phyloP scores from a whole-genome alignment of 352 stramenopile genomes.

The Pythium sp. region DNA sequence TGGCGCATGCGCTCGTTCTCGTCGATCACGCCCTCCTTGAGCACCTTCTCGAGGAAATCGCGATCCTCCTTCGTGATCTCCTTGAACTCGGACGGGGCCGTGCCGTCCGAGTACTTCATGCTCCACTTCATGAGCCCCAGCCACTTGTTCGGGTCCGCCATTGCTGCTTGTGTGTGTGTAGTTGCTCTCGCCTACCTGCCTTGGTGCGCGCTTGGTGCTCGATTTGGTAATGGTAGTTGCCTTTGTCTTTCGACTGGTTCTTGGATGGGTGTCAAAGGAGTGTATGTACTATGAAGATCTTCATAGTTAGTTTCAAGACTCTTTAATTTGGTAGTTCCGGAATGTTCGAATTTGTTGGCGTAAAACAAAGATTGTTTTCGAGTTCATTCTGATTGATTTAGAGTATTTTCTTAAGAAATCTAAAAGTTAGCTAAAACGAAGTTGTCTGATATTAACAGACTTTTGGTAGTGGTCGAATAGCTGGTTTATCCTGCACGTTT shows the following conservation, averaged over 20 bases:
- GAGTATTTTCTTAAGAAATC: too few relatives aligned
- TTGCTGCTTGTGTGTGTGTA: conserved; percentile 12
- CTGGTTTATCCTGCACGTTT: too few relatives aligned
- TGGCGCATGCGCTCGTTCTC: conserved; percentile 82
- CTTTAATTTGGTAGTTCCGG: not conserved
- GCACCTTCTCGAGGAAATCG: conserved; percentile 76
- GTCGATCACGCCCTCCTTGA: conserved; percentile 84
- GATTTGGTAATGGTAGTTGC: not conserved
- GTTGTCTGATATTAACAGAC: too few relatives aligned
- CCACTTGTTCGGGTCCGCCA: conserved; percentile 83
- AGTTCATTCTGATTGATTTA: too few relatives aligned
- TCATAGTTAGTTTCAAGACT: not conserved
- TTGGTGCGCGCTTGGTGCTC: not conserved
- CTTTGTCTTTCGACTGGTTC: not conserved
- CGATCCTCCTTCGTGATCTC: conserved; percentile 78
- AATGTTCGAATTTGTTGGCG: not conserved
- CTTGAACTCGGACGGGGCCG: conserved; percentile 52
- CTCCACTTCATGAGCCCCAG: conserved; percentile 87
- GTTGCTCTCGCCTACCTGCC: not conserved
- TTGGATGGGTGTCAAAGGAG: not conserved
- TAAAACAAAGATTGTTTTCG: too few relatives aligned
- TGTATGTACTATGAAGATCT: not conserved
- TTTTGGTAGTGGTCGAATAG: too few relatives aligned
- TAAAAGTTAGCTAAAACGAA: too few relatives aligned
- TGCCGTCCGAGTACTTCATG: conserved; percentile 86